Conservation (phyloP, 1,139 yeast genomes). For the Geotrichum fermentans region DNA sequence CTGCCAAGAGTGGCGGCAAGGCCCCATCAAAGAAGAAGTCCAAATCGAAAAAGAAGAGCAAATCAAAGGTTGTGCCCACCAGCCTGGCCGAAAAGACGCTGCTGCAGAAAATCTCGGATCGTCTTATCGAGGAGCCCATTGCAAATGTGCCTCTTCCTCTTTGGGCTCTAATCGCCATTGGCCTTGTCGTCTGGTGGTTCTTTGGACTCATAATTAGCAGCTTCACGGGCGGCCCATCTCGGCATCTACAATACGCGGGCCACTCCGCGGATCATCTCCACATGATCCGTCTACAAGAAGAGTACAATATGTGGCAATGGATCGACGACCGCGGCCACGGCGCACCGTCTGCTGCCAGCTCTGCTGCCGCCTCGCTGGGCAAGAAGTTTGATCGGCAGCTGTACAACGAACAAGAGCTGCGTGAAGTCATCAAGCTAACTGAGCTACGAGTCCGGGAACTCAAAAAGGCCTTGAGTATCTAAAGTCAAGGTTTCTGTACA, state of each 20-base stretch:
- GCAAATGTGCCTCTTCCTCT: conserved; percentile 24
- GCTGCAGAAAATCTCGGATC: conserved; percentile 1
- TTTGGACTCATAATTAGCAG: conserved; percentile 24
- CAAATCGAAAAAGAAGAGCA: conserved; percentile 1
- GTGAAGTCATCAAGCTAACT: conserved; percentile 52
- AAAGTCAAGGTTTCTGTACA: too few relatives aligned
- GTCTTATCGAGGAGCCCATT: conserved; percentile 18
- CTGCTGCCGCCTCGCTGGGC: not conserved
- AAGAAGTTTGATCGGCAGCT: not conserved
- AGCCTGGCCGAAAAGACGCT: not conserved
- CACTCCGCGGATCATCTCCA: conserved; percentile 7
- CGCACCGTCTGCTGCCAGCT: not conserved
- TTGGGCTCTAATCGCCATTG: conserved; percentile 23
- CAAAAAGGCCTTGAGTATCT: conserved; percentile 24
- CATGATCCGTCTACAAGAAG: conserved; percentile 43
- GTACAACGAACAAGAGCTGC: conserved; percentile 47
- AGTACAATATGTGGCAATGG: conserved; percentile 79
- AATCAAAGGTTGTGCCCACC: conserved; percentile 1
- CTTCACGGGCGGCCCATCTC: not conserved
- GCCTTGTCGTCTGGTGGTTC: conserved; percentile 25
- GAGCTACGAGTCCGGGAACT: conserved; percentile 47
- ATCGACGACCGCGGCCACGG: conserved; percentile 48
- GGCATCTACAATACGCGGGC: not conserved
- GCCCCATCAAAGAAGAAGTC: not conserved
- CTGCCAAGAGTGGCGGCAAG: not conserved